Evolutionary conservation across 805 yeast genomes (phyloP).

Genomic region (Priceomyces melissophilus): DNA sequence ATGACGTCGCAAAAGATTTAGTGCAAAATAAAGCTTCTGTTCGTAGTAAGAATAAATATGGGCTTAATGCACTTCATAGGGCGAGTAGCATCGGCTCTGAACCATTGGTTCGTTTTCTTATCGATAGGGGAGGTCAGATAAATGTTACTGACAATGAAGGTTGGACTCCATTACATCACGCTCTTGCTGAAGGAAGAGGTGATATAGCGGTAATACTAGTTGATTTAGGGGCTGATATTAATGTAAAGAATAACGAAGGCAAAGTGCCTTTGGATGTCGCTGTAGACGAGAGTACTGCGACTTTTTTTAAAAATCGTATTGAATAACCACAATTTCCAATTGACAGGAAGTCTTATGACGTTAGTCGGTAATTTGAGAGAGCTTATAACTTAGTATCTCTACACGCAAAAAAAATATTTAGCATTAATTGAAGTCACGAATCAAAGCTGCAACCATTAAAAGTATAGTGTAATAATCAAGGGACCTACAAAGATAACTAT

Average conservation of each 20-base stretch:
- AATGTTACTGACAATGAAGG: constrained; percentile 73
- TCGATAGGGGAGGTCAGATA: constrained; percentile 47
- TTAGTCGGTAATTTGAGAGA: too few relatives aligned
- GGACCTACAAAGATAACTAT: too few relatives aligned
- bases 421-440: too few relatives aligned
- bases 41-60: constrained; percentile 62
- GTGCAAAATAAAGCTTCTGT: constrained; percentile 55
- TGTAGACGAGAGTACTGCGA: constrained; percentile 28
- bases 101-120: constrained; percentile 51
- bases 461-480: too few relatives aligned
- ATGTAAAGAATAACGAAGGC: constrained; percentile 47
- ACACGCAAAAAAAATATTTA: too few relatives aligned
- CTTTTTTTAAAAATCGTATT: constrained; percentile 1
- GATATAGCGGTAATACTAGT: constrained; percentile 66
- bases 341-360: too few relatives aligned
- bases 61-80: constrained; percentile 69
- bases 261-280: constrained; percentile 37
- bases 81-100: constrained; percentile 77
- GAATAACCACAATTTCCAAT: neutral
- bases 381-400: too few relatives aligned
- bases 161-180: constrained; percentile 88
- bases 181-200: constrained; percentile 84
- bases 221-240: constrained; percentile 64
- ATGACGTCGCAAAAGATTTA: constrained; percentile 51
- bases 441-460: too few relatives aligned